These are phyloP conservation scores for Megacollybia marginata DNA, from an alignment of 768 basidiomycete genomes.

Conservation along the genomic window DNA sequence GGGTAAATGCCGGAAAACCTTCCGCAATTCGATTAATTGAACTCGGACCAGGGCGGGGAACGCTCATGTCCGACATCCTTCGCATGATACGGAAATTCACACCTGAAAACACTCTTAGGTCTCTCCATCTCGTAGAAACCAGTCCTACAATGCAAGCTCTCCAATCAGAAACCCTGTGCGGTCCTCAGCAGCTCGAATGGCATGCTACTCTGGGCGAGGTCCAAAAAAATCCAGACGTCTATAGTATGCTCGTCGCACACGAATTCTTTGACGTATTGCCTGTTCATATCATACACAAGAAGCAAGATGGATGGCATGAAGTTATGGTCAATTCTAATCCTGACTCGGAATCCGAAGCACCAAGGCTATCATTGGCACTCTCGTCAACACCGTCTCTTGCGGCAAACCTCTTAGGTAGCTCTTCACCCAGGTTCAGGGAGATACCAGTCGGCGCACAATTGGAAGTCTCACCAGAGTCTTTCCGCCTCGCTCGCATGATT, in stretches of 20 bases:
- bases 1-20: constrained; percentile 45
- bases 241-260: constrained; percentile 87
- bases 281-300: constrained; percentile 83
- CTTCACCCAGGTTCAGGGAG: constrained; percentile 58
- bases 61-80: constrained; percentile 83
- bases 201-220: constrained; percentile 69
- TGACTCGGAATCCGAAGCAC: constrained; percentile 12
- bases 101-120: constrained; percentile 27
- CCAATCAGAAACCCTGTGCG: constrained; percentile 47
- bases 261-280: constrained; percentile 98
- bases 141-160: constrained; percentile 57
- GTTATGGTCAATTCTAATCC: constrained; percentile 46
- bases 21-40: constrained; percentile 68
- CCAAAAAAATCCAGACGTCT: constrained; percentile 36
- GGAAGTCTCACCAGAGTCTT: constrained; percentile 74
- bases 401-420: constrained; percentile 49
- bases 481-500: constrained; percentile 58
- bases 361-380: constrained; percentile 54
- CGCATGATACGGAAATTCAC: constrained; percentile 51
- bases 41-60: constrained; percentile 91
- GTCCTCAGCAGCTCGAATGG: constrained; percentile 47
- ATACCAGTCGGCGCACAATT: constrained; percentile 67
- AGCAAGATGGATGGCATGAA: constrained; percentile 77
- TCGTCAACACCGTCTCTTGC: constrained; percentile 44
- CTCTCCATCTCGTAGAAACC: constrained; percentile 76